Evolutionary conservation across 2,329 filamentous ascomycete species (phyloP), one percentile per base, ranked within the genome.

Genomic region (Diaporthe sp.): DNA sequence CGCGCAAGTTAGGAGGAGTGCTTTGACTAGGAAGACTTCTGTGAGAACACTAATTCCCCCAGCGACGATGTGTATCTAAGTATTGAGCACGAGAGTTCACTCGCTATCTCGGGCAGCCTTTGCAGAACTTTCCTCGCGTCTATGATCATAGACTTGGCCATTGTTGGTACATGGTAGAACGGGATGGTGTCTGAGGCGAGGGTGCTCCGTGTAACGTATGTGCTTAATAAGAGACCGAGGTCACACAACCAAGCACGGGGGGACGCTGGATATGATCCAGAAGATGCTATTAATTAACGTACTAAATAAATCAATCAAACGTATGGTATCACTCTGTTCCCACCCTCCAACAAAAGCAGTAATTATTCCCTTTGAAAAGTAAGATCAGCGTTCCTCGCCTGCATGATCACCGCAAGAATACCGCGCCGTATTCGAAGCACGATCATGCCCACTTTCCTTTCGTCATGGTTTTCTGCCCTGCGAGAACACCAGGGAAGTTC

Each of bases 391-490:
- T 2, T n/a, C 0, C 6, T 2, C 57, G 10, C 6, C 31, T 22
- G 9, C 31, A 34, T 7, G 2, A 51, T 22, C 3, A 10, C 28
- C 31, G 28, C 47, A 68, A 53, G 4, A 39, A 53, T 17, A 5
- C 13, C 31, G 8, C 10, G 13, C n/a, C 13, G 1, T 22, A 53
- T 20, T 22, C n/a, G 2, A n/a, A 53, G 1, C 22, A 42, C 8
- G n/a, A 61, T 44, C 58, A 70, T 61, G 71, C 75, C 79, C 79
- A 79, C 53, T 76, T 71, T 55, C 78, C 77, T 47, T 65, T 61
- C 2, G 22, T 57, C 10, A 77, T 15, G 37, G 79, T 79, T 70
- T 75, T 77, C 67, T 71, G 72, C 13, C 78, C 78, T 34, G 58
- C 76, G 0, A 74, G 74, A 37, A 77, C 75, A 22, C 75, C 78